Conservation (phyloP, 2,329 filamentous ascomycete genomes). For the Talaromyces islandicus region DNA sequence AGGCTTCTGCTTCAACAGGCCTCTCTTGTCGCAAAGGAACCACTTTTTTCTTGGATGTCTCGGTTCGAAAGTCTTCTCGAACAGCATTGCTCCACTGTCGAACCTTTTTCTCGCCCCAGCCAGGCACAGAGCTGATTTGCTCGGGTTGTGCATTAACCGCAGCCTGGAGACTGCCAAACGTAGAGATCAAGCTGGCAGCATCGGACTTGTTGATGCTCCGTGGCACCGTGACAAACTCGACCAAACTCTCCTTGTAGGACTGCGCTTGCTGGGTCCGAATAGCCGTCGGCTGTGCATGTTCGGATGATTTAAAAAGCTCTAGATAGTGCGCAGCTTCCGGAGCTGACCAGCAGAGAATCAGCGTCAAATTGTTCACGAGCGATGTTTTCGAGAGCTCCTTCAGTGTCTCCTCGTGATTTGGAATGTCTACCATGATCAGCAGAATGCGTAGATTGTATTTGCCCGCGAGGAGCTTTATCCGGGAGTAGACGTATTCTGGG, state of each 20-base stretch:
- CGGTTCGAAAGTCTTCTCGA: slow-evolving; percentile 75
- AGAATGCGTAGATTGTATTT: slow-evolving; percentile 83
- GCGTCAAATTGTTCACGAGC: slow-evolving; percentile 83
- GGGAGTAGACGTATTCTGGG: slow-evolving; percentile 94
- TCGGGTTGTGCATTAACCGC: slow-evolving; percentile 85
- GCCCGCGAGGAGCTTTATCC: slow-evolving; percentile 76
- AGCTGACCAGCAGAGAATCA: slow-evolving; percentile 91
- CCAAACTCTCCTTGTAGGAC: slow-evolving; percentile 76
- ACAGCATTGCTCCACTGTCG: slow-evolving; percentile 77
- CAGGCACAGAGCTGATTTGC: slow-evolving; percentile 74
- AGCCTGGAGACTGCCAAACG: slow-evolving; percentile 81
- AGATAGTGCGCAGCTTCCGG: slow-evolving; percentile 90
- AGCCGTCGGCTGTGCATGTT: slow-evolving; percentile 73
- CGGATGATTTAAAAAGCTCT: slow-evolving; percentile 90
- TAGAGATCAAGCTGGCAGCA: slow-evolving; percentile 80
- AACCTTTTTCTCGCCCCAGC: slow-evolving; percentile 95
- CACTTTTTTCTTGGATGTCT: slow-evolving; percentile 59
- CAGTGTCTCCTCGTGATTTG: slow-evolving; percentile 83
- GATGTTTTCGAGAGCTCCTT: slow-evolving; percentile 90
- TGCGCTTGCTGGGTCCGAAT: slow-evolving; percentile 82
- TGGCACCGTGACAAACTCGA: slow-evolving; percentile 89
- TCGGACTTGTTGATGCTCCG: slow-evolving; percentile 91
- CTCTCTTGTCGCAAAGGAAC: slow-evolving; percentile 20
- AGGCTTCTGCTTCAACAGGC: slow-evolving; percentile 8
- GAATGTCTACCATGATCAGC: slow-evolving; percentile 88